These are phyloP conservation scores for Cinnamomum micranthum DNA, from an alignment of 164 flowering plant species.

Conservation along the genomic window DNA sequence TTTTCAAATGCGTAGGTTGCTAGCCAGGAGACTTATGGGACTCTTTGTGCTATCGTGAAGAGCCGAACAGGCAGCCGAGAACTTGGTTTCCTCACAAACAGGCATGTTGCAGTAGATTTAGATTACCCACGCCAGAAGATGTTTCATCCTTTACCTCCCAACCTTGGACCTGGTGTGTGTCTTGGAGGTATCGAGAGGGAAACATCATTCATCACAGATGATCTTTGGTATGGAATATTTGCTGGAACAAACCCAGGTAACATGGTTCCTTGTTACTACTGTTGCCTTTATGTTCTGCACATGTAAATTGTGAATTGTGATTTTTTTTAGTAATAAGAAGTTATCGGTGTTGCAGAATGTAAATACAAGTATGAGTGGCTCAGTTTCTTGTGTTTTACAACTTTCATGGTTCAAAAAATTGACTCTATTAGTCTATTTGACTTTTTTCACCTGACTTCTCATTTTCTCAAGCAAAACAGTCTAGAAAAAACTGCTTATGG, in stretches of 20 bases:
- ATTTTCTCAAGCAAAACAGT: no score
- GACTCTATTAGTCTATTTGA: no score
- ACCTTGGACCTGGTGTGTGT: slow-evolving; percentile 98
- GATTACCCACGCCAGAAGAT: slow-evolving; percentile 97
- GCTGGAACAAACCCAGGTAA: no score
- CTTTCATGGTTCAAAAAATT: no score
- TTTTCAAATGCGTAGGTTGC: slow-evolving; percentile 57
- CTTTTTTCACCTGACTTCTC: no score
- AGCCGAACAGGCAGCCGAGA: slow-evolving; percentile 89
- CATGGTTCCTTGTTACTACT: no score
- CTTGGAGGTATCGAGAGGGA: slow-evolving; percentile 98
- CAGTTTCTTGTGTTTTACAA: no score
- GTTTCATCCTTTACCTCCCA: slow-evolving; percentile 99
- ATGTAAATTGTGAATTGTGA: background rate
- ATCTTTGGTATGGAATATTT: no score
- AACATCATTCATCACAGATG: slow-evolving; percentile 90
- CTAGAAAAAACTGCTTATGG: no score
- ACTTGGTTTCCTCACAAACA: slow-evolving; percentile 94
- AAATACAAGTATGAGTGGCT: background rate
- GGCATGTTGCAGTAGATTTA: slow-evolving; percentile 95
- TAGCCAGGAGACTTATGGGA: slow-evolving; percentile 96
- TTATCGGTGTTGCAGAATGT: background rate
- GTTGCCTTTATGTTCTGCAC: background rate
- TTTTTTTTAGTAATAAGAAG: background rate
- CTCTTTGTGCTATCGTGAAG: slow-evolving; percentile 93